Base-by-base conservation (phyloP, 2,329 filamentous ascomycete genomes). In the Bipolaris oryzae region DNA sequence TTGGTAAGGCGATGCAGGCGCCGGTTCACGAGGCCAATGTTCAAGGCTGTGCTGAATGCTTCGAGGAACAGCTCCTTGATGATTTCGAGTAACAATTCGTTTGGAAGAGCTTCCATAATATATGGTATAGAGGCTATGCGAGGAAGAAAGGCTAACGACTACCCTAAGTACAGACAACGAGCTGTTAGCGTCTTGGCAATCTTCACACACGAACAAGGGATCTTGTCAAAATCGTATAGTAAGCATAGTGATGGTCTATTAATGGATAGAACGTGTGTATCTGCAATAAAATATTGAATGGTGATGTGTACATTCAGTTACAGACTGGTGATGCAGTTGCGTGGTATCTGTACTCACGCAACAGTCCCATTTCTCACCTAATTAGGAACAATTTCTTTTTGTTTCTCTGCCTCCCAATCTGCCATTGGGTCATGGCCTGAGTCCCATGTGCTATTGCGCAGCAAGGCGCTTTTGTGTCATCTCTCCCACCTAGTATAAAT, bases 291-390 rank as follows among this genome's bases (percentile, higher is more conserved):
- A 20, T 5, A 11, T 10, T 42, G 31, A 28, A 35, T 15, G 23
- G 28, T 53, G 25, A 41, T 48, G 11, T 50, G 31, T 31, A 10
- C 33, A 50, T 60, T 57, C 49, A 52, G 56, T 50, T 35, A 16
- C 35, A 38, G 50, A 60, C 42, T 51, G 54, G 54, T 62, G 57
- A 62, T 62, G 50, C 52, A 55, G 52, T 47, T 50, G 55, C 45
- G 33, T 46, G 39, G 43, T 38, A 38, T 61, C 48, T 31, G 33
- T 37, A 55, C 48, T 44, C 43, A 31, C 57, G 34, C 44, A 46
- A 37, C 60, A 48, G 52, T 62, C 61, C 56, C 60, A 46, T 39
- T 55, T 58, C 58, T 49, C 50, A 44, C 46, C 31, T 43, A 46
- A 33, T 50, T 57, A 35, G 16, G 42, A 48, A n/a, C 31, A 37